Evolutionary conservation across 352 stramenopile species (phyloP), one percentile per base, ranked within the genome.

Genomic region (Phytopythium mirpurense): DNA sequence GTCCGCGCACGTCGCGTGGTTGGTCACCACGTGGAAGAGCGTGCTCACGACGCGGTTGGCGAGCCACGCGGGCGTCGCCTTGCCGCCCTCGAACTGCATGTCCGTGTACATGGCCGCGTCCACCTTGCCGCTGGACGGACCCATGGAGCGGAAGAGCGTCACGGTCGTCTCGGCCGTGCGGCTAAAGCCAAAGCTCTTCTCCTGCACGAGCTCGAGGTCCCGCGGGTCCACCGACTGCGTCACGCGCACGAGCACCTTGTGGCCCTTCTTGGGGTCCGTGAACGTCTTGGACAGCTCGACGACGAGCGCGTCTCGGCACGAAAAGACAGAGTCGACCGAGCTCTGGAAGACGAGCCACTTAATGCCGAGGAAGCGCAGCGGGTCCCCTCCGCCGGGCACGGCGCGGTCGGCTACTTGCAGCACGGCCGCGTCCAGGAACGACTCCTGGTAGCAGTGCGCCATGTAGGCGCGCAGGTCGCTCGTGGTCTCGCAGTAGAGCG

Each of bases 331-430:
- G 47, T 86, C 79, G n/a, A 87, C 63, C 0, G 78, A 73, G 23
- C 73, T 83, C 63, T 92, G 81, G 54, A 78, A 84, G 5, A 77
- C 77, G 16, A 80, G 51, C 76, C 81, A 91, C 58, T 92, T 92
- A 56, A 94, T 49, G 15, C 78, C 81, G 41, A 90, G 56, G 44
- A 88, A 89, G 45, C 67, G 73, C 60, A 87, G 87, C 50, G 78
- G 67, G 50, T 92, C 81, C 5, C 78, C 64, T 0, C 57, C 54
- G 5, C 65, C 80, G 24, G 54, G 62, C 4, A 59, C 60, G 3
- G 65, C 60, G 23, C 70, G 56, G 34, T 83, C 69, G 21, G 75
- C 43, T 11, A 90, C 67, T 45, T 92, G 73, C n/a, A 94, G 56
- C 31, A 94, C 78, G 5, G 75, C 77, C 18, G 69, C 68, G 62